A percentile compares a stretch with the other conserved stretches of the same genome.
These are phyloP conservation scores for Tolypocladium album DNA, from an alignment of 2,329 filamentous ascomycete genomes.

Conservation along the genomic window DNA sequence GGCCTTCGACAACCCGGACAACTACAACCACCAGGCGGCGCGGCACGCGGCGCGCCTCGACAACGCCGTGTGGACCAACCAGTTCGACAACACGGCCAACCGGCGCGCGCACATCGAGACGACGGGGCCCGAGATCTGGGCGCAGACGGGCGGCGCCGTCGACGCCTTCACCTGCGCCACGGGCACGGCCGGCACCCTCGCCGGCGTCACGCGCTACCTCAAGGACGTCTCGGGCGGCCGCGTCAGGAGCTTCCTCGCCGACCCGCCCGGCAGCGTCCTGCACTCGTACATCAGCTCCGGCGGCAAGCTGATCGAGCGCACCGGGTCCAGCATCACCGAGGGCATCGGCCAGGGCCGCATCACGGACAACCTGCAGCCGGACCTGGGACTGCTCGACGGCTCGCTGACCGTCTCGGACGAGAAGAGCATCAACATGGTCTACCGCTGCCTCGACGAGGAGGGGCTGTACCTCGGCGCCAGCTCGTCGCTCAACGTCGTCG, in stretches of 20 bases:
- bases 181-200: slow-evolving; percentile 84
- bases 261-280: slow-evolving; percentile 87
- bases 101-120: slow-evolving; percentile 91
- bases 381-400: slow-evolving; percentile 75
- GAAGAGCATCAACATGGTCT: slow-evolving; percentile 96
- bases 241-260: slow-evolving; percentile 83
- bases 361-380: slow-evolving; percentile 85
- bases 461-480: slow-evolving; percentile 91
- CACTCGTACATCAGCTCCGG: slow-evolving; percentile 85
- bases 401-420: slow-evolving; percentile 79
- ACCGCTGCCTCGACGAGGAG: slow-evolving; percentile 90
- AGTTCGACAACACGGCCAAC: slow-evolving; percentile 96
- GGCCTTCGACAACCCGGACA: slow-evolving; percentile 85
- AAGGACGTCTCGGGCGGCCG: slow-evolving; percentile 70
- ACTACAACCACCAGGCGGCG: slow-evolving; percentile 95
- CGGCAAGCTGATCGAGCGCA: slow-evolving; percentile 70
- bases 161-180: slow-evolving; percentile 95
- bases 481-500: slow-evolving; percentile 88
- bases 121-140: slow-evolving; percentile 95
- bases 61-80: slow-evolving; percentile 96
- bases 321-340: slow-evolving; percentile 86
- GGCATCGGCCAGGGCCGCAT: slow-evolving; percentile 94
- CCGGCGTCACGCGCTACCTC: slow-evolving; percentile 77
- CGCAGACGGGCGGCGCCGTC: slow-evolving; percentile 73
- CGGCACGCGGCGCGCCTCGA: slow-evolving; percentile 78